Conservation (phyloP, 139 green algal species). For the Chlamydomonas sp. region DNA sequence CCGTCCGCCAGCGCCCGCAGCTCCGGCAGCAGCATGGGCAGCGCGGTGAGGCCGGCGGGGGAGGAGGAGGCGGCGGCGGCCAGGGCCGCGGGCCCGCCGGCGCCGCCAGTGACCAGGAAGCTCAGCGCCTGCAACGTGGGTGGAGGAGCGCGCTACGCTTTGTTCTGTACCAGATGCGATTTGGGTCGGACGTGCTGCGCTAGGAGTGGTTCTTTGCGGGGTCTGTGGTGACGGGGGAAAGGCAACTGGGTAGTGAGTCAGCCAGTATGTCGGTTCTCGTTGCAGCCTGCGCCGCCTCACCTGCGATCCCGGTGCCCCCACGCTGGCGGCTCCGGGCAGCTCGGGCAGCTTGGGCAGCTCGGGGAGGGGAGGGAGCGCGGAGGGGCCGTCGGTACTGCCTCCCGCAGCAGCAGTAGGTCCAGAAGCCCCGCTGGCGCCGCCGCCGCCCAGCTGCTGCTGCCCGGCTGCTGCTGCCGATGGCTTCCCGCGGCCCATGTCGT, state of each 20-base stretch:
- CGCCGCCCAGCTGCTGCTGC: background rate
- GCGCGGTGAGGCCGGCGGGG: background rate
- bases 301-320: too few relatives aligned
- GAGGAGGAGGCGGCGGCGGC: background rate
- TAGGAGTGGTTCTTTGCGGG: too few relatives aligned
- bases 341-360: background rate
- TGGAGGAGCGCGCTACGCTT: background rate
- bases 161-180: background rate
- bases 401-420: background rate
- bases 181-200: too few relatives aligned
- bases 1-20: conserved; percentile 25
- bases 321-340: background rate
- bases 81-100: too few relatives aligned
- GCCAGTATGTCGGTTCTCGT: too few relatives aligned
- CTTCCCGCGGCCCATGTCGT: background rate
- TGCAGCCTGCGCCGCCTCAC: too few relatives aligned
- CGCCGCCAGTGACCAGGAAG: background rate
- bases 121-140: background rate
- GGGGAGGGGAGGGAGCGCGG: background rate
- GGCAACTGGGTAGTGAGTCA: too few relatives aligned
- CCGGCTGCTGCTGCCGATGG: background rate
- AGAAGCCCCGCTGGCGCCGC: background rate
- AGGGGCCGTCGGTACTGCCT: background rate
- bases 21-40: conserved; percentile 26
- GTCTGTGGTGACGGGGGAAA: too few relatives aligned